Conservation (phyloP, 768 basidiomycete genomes). For the Lactarius psammicola region DNA sequence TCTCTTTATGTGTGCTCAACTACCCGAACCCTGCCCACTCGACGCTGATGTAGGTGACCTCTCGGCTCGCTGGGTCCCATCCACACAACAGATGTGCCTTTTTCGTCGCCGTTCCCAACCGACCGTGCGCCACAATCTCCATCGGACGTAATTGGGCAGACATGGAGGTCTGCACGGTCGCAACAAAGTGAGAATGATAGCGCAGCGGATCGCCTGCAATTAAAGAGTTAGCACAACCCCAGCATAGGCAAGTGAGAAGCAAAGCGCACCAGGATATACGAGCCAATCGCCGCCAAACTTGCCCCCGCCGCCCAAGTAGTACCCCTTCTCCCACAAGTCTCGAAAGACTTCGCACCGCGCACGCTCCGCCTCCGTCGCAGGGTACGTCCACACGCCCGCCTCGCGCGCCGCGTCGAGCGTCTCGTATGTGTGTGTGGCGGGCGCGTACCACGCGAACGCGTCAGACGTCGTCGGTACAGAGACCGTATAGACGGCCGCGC, state of each 20-base stretch:
- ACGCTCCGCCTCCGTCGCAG: constrained; percentile 58
- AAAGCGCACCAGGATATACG: constrained; percentile 82
- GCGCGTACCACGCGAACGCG: constrained; percentile 66
- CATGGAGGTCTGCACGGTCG: constrained; percentile 72
- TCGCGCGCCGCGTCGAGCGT: constrained; percentile 59
- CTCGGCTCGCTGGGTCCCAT: constrained; percentile 71
- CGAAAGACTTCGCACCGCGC: constrained; percentile 80
- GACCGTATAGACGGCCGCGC: constrained; percentile 47
- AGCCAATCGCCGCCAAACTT: constrained; percentile 96
- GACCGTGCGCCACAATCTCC: constrained; percentile 94
- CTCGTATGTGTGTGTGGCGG: constrained; percentile 44
- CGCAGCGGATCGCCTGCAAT: constrained; percentile 92
- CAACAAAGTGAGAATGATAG: constrained; percentile 96
- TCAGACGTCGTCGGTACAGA: constrained; percentile 65
- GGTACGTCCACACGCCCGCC: constrained; percentile 78
- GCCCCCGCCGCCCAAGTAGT: constrained; percentile 86
- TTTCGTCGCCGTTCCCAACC: constrained; percentile 95
- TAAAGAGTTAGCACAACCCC: no score
- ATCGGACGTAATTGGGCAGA: constrained; percentile 67
- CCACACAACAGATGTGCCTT: constrained; percentile 91
- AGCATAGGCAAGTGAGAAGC: no score
- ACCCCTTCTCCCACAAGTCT: constrained; percentile 78
- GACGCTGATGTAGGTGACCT: constrained; percentile 73
- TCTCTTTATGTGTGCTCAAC: constrained; percentile 16
- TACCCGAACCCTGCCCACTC: constrained; percentile 92